Base-by-base conservation (phyloP, 2,329 filamentous ascomycete species). In the Colletotrichum shisoi region DNA sequence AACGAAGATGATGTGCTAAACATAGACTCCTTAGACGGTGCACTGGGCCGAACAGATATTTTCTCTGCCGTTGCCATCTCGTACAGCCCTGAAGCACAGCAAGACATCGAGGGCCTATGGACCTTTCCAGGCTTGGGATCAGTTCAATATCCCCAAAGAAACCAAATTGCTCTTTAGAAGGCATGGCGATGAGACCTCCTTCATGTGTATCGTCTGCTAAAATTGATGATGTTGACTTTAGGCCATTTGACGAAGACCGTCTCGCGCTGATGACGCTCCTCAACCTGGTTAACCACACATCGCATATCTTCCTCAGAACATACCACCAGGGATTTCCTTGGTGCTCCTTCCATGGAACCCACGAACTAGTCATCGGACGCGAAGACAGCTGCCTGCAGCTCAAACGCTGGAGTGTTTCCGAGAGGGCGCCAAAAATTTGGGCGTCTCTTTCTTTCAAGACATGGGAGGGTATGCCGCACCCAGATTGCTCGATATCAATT, bases 11-110 rank as follows among this genome's bases (percentile, higher is more conserved):
- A 6, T 39, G 13, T 42, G n/a, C 62, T 58, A 17, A 34, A 67
- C 31, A 24, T 19, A 9, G 24, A n/a, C 24, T 53, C 4, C 13
- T 17, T 11, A 87, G 84, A 77, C 77, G 57, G 76, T 79, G 4
- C 86, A 89, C 72, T 89, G 87, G 87, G 85, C 86, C 6, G 82
- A 87, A 70, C 81, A 84, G 46, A 86, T 89, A 27, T 89, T 89
- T 70, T 83, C 84, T 0, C 77, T 83, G 21, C 83, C 84, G 0
- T 76, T 86, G 45, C 80, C 85, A 0, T 82, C 81, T 12, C 78
- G 82, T 13, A 87, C 84, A 4, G 77, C 79, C 5, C 75, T 88
- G 57, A 82, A 80, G 70, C 77, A 82, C 54, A 61, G 19, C 40
- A 70, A 48, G 40, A 24, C 56, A 3, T 86, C 83, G 2, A 78